Conservation (phyloP, 139 green algal species). For the Desmodesmus armatus region DNA sequence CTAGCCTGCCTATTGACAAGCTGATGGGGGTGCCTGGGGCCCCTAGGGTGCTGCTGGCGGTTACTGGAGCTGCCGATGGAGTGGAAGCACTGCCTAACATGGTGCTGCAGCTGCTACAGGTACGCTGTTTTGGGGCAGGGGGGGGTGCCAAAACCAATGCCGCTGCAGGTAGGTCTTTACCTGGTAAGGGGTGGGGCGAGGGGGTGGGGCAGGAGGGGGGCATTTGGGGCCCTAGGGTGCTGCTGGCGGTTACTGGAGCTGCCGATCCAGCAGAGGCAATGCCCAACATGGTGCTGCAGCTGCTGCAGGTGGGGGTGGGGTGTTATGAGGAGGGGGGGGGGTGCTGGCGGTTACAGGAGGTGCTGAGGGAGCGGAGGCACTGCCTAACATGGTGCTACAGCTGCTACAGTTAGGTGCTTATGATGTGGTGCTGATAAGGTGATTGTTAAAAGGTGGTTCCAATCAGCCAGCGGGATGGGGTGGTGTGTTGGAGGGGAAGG, state of each 20-base stretch:
- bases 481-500: too few relatives aligned
- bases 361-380: background rate
- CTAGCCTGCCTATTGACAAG: conserved; percentile 11
- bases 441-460: background rate
- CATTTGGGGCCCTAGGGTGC: background rate
- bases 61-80: background rate
- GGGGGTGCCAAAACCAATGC: too few relatives aligned
- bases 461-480: background rate
- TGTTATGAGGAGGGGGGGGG: background rate
- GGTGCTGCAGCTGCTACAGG: background rate
- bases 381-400: background rate
- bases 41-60: conserved; percentile 21
- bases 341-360: background rate
- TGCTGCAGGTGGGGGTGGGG: background rate
- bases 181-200: too few relatives aligned
- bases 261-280: background rate
- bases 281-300: conserved; percentile 36
- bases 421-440: background rate
- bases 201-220: conserved; percentile 1
- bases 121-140: too few relatives aligned
- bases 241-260: conserved; percentile 25
- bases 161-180: too few relatives aligned
- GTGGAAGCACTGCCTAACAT: background rate
- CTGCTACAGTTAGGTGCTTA: background rate
- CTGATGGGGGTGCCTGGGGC: background rate